Base-by-base conservation (phyloP, 306 rosid genomes). In the Fagus crenata region DNA sequence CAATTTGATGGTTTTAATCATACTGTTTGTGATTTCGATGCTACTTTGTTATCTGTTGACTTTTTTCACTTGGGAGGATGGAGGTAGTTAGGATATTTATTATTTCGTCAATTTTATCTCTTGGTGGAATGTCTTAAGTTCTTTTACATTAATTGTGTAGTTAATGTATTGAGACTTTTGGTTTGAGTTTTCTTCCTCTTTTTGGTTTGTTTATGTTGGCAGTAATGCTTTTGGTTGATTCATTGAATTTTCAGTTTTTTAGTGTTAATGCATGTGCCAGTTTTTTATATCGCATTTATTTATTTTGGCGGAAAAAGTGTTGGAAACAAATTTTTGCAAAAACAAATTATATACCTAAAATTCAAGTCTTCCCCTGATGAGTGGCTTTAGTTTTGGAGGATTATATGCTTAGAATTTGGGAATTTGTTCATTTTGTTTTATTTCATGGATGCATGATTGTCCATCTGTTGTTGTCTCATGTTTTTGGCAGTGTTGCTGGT, bases 51-150 rank as follows among this genome's bases (percentile, higher is more conserved):
- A 14, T 22, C 4, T 41, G 13, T 6, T 69, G 42, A 18, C 46
- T 17, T 65, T 77, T 78, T 74, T 64, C 43, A 2, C 75, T 46
- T 53, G 1, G 53, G 81, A 77, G 73, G 86, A 82, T 81, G 88
- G 28, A 49, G 81, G 59, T 72, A 17, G 74, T 74, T 82, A 2
- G 74, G 60, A 71, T 40, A 54, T 72, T 14, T 73, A 43, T 43
- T 55, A 39, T 64, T 32, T 40, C 1, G 15, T 36, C 70, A 41
- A 42, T 4, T 73, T 79, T 75, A 51, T 69, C 60, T 15, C 40
- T 0, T 63, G n/a, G 1, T 39, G 14, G 40, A 28, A 31, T 1
- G 2, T 2, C 28, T 3, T 49, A 39, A 12, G 59, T 67, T 67
- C 5, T 32, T 59, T 31, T 59, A 9, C 13, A 59, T 9, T 32